Evolutionary conservation across 2,329 filamentous ascomycete genomes (phyloP).

Genomic region (Botryosphaeria dothidea): DNA sequence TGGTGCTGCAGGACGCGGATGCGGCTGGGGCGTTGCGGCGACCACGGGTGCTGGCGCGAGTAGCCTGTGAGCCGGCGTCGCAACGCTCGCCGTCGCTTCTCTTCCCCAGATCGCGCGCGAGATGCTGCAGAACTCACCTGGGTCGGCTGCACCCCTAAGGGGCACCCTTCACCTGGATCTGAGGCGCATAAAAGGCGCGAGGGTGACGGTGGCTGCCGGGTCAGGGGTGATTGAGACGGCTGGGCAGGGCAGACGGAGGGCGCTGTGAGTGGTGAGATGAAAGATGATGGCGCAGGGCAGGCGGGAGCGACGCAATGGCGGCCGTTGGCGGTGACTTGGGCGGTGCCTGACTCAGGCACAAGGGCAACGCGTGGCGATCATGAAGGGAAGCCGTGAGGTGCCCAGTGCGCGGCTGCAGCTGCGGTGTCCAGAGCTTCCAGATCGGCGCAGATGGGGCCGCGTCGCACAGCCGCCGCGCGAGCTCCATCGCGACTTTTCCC

Average conservation of each 20-base stretch:
- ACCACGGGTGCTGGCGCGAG: background rate
- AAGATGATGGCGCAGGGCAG: background rate
- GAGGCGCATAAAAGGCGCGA: background rate
- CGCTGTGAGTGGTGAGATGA: background rate
- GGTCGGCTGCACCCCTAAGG: background rate
- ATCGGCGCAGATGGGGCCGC: background rate
- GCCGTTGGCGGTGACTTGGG: background rate
- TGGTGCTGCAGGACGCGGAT: background rate
- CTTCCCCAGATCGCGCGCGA: background rate
- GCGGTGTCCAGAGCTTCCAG: constrained; percentile 5
- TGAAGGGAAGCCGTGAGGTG: too few species aligned
- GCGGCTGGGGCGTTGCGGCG: background rate
- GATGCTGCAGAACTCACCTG: background rate
- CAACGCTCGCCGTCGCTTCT: background rate
- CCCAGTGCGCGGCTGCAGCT: background rate
- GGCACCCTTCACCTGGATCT: background rate
- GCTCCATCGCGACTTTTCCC: background rate
- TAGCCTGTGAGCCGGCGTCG: background rate
- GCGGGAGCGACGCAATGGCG: constrained; percentile 1
- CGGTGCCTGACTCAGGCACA: background rate
- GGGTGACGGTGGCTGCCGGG: background rate
- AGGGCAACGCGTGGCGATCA: constrained; percentile 11
- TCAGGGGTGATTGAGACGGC: background rate
- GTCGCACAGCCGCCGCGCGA: background rate
- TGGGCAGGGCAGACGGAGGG: background rate